Evolutionary conservation across 768 basidiomycete species (phyloP), one percentile per base, ranked within the genome.

Genomic region (Mycena vulgaris): DNA sequence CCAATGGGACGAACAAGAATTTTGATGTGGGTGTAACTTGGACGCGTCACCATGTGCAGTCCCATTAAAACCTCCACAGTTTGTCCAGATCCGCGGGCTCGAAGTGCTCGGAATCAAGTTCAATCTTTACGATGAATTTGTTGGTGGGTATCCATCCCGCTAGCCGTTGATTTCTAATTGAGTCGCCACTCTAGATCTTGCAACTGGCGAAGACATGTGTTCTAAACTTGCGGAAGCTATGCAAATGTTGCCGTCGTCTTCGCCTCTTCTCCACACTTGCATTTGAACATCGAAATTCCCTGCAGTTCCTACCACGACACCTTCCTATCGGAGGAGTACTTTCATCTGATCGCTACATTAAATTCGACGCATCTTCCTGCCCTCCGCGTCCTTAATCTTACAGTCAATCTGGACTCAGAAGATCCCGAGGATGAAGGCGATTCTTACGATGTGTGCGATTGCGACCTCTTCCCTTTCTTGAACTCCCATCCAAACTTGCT

Each of bases 221-320:
- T 47, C 33, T 27, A 61, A 53, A 35, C 40, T 68, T 10, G 49
- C 37, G 31, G 66, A 68, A 28, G 57, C 58, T 25, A 23, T 68
- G 28, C 58, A 68, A 33, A 53, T 45, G 42, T 47, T 67, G 8
- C 58, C 58, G 9, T 39, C 5, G 0, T n/a, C 55, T 6, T 67
- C 66, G 9, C 66, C 66, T 21, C 30, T 55, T 40, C 66, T 68
- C 28, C 66, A 61, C 25, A 60, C 66, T 55, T 68, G 9, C 51
- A 33, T 16, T 35, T 68, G 42, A 16, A 19, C 21, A 3, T n/a
- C 60, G 17, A 27, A 11, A 45, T 31, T 53, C 21, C 55, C n/a
- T n/a, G n/a, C n/a, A n/a, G n/a, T 51, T 14, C 45, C 17, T 5
- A 45, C 30, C 3, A 62, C n/a, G 40, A 63, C 0, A 28, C 28